These are phyloP conservation scores for Polygonum maritimum DNA, from an alignment of 148 eudicot genomes.

Conservation along the genomic window DNA sequence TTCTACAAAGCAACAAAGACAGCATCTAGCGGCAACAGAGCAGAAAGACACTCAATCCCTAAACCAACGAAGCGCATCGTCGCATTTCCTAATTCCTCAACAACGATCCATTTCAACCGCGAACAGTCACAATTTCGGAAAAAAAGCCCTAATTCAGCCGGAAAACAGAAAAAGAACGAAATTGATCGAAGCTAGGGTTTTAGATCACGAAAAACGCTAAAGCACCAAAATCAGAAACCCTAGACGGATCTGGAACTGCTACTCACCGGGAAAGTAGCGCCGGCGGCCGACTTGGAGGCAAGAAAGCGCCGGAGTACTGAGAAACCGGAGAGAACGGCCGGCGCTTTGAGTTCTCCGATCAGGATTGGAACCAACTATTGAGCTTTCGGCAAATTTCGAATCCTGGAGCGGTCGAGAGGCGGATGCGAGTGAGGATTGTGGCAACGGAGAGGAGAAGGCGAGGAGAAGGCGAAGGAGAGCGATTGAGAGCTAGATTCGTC, in stretches of 20 bases:
- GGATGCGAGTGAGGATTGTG: background rate
- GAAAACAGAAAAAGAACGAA: background rate
- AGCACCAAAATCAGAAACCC: background rate
- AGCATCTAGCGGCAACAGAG: background rate
- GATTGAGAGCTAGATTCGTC: background rate
- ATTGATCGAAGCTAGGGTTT: conserved; percentile 7
- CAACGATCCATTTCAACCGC: background rate
- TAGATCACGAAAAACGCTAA: conserved; percentile 3
- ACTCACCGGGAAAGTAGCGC: conserved; percentile 6
- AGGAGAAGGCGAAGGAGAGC: background rate
- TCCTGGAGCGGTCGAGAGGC: background rate
- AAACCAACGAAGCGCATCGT: background rate
- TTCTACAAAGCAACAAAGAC: background rate
- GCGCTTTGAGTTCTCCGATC: background rate
- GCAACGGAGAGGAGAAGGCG: background rate
- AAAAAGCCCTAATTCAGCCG: background rate
- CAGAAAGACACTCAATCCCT: background rate
- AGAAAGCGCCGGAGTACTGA: background rate
- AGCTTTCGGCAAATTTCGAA: background rate
- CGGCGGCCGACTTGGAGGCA: conserved; percentile 3
- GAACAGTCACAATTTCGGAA: background rate
- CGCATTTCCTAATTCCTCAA: background rate
- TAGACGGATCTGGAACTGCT: conserved; percentile 1
- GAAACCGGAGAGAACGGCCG: background rate
- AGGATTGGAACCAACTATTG: background rate